Percentiles rank a stretch among this genome's conserved stretches.
phyloP scores from a whole-genome alignment of 1,139 yeast species.

The Candida neerlandica region DNA sequence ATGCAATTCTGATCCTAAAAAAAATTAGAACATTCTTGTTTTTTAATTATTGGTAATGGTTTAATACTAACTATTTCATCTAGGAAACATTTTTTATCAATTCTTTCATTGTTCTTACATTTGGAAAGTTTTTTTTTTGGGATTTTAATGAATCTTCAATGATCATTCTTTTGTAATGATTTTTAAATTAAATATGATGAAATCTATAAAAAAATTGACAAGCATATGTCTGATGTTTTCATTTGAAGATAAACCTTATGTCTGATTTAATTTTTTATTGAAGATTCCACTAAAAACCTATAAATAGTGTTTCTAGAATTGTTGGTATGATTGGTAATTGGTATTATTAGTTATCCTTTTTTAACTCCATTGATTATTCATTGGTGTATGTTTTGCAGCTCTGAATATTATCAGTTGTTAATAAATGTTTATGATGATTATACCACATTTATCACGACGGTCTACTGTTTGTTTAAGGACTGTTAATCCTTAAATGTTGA shows the following conservation, averaged over 20 bases:
- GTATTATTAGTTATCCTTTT: not conserved
- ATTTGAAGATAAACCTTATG: slow-evolving; percentile 45
- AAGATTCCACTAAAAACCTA: slow-evolving; percentile 11
- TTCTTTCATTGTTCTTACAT: not conserved
- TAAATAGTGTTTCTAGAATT: slow-evolving; percentile 4
- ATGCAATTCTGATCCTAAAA: slow-evolving; percentile 76
- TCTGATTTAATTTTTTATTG: slow-evolving; percentile 10
- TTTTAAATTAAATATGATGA: slow-evolving; percentile 6
- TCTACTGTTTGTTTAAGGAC: slow-evolving; percentile 87
- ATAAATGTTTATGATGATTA: slow-evolving; percentile 77
- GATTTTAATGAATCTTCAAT: slow-evolving; percentile 11
- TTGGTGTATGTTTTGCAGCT: not conserved
- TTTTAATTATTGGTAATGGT: not conserved
- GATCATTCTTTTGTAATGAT: slow-evolving; percentile 5
- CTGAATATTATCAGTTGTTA: not conserved
- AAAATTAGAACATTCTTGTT: not conserved
- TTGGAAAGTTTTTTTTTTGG: not conserved
- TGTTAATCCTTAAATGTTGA: slow-evolving; percentile 80
- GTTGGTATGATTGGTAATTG: not conserved
- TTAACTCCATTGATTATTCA: no score
- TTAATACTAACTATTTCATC: slow-evolving; percentile 1
- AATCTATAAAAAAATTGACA: slow-evolving; percentile 53
- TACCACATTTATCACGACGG: slow-evolving; percentile 98
- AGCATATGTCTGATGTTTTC: slow-evolving; percentile 95
- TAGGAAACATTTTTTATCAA: slow-evolving; percentile 1